Evolutionary conservation across 78 protist genomes (phyloP).

Genomic region (Pelomyxa schiedti): DNA sequence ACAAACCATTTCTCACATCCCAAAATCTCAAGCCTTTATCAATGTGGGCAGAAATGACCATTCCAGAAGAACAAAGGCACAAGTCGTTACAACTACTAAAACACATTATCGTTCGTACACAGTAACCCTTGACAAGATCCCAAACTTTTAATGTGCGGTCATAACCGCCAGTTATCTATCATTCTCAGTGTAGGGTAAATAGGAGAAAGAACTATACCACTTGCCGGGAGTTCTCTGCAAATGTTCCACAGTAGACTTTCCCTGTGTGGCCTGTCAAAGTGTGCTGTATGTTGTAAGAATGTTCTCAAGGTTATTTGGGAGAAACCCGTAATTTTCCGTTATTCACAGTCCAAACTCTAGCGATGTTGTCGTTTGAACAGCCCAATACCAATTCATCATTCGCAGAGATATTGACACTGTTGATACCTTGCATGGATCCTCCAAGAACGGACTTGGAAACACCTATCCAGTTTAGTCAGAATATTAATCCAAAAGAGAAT

Average conservation of each 20-base stretch:
- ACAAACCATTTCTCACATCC: too few relatives aligned
- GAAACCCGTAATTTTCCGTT: conserved; percentile 23
- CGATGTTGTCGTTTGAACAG: conserved; percentile 48
- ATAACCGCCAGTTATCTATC: conserved; percentile 52
- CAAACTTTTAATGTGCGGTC: conserved; percentile 73
- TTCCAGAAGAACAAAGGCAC: conserved; percentile 8
- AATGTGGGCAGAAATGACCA: conserved; percentile 39
- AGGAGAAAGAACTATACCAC: not conserved
- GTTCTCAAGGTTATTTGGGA: not conserved
- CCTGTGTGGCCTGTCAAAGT: conserved; percentile 68
- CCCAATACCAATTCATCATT: conserved; percentile 37
- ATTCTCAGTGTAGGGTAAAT: not conserved
- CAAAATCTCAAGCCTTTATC: conserved; percentile 52
- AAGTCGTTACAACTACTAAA: conserved; percentile 54
- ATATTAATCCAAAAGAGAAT: too few relatives aligned
- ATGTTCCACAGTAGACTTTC: conserved; percentile 42
- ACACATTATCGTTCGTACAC: conserved; percentile 46
- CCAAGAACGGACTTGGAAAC: conserved; percentile 9
- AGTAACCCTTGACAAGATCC: conserved; percentile 66
- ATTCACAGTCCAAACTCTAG: conserved; percentile 39
- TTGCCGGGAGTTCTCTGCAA: not conserved
- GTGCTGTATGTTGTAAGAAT: conserved; percentile 15
- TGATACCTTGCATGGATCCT: conserved; percentile 55
- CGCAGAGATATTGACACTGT: conserved; percentile 35
- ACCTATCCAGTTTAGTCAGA: too few relatives aligned